Base-by-base conservation (phyloP, 2,329 filamentous ascomycete genomes). In the Ramularia endophylla region DNA sequence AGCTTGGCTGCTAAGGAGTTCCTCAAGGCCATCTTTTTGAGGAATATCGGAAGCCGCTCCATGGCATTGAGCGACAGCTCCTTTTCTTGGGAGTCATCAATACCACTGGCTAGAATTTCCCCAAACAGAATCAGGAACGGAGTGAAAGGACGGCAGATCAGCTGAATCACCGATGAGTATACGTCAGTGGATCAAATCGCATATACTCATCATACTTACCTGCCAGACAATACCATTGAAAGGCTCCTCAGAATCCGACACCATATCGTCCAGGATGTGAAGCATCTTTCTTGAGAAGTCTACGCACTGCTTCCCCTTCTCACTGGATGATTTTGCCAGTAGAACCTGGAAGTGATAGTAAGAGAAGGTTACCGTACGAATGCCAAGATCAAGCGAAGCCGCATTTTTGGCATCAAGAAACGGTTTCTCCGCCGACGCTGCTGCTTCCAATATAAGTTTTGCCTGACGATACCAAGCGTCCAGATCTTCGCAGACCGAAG, bases 221-320 rank as follows among this genome's bases (percentile, higher is more conserved):
- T 52, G 48, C 53, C 53, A 56, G 11, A 53, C 36, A n/a, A 56
- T 46, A 11, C 52, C 53, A 33, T 48, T 51, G 41, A 39, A 53
- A 11, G 39, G 35, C 18, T 52, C 43, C 25, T 52, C 40, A 6
- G 48, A 46, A 25, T 54, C 44, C 5, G 46, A 52, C 1, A 49
- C 42, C 12, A 55, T 31, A 4, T 46, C 20, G 22, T 40, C n/a
- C 3, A 56, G 47, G 4, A 47, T 17, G 15, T 30, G 25, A 8
- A 56, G 47, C 45, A 55, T 50, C 32, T 40, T 16, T 11, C 22
- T 25, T 11, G 22, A 25, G 11, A 11, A 25, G 6, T 25, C 22
- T 29, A 41, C 38, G 35, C 40, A 52, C 9, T 41, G 17, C 5
- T n/a, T 25, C 32, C 35, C 28, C 30, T 40, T 32, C 9, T 22